Percentiles rank a stretch among this genome's conserved stretches.
phyloP scores from a whole-genome alignment of 306 rosid genomes.

The Clitoria ternatea region DNA sequence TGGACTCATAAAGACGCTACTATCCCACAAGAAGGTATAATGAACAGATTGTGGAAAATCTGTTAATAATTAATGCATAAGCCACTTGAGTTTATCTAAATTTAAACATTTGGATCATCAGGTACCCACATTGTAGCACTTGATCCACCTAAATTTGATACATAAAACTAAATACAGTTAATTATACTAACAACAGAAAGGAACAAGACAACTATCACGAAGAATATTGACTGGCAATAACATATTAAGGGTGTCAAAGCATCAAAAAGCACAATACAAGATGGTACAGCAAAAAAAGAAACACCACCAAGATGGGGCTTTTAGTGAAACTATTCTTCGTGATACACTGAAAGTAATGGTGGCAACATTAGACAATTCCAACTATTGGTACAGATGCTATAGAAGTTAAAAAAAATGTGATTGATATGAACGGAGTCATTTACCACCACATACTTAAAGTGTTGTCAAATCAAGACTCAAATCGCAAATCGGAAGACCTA shows the following conservation, averaged over 20 bases:
- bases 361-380: conserved; percentile 3
- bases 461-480: no score
- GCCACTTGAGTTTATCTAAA: neutral
- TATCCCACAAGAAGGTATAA: conserved; percentile 4
- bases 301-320: neutral
- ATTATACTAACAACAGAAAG: conserved; percentile 1
- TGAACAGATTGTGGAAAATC: conserved; percentile 1
- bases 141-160: neutral
- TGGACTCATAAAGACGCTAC: conserved; percentile 23
- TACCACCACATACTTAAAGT: neutral
- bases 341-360: neutral
- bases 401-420: neutral
- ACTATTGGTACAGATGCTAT: neutral
- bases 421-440: neutral
- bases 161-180: neutral
- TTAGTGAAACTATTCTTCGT: neutral
- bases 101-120: neutral
- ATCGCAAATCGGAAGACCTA: no score
- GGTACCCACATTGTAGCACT: neutral
- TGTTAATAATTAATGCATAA: neutral
- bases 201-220: neutral
- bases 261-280: neutral
- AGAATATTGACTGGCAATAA: conserved; percentile 1
- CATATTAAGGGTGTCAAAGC: neutral
- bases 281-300: neutral